Percentiles rank a stretch among this genome's conserved stretches.
These are phyloP conservation scores for Phytophthora chlamydospora DNA, from an alignment of 352 stramenopile species.

Conservation along the genomic window DNA sequence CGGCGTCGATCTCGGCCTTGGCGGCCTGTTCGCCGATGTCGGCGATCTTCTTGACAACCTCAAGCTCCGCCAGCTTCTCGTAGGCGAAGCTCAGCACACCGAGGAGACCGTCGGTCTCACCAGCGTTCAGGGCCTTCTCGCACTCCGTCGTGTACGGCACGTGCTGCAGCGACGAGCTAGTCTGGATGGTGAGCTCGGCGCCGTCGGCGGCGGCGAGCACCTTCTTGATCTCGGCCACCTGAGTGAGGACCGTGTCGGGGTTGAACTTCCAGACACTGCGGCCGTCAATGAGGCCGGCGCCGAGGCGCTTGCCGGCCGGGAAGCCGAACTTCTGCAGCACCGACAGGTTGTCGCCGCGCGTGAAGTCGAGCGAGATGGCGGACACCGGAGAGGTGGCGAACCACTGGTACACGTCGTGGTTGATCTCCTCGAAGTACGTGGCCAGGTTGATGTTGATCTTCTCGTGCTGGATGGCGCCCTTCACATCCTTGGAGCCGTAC, in stretches of 20 bases:
- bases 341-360: constrained; percentile 84
- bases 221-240: constrained; percentile 68
- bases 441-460: constrained; percentile 76
- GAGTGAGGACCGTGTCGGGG: constrained; percentile 53
- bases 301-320: constrained; percentile 83
- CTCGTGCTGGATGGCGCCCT: constrained; percentile 67
- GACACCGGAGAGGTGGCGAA: constrained; percentile 73
- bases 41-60: constrained; percentile 79
- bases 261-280: constrained; percentile 93
- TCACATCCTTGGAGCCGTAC: constrained; percentile 65
- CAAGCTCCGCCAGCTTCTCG: constrained; percentile 91
- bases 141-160: constrained; percentile 88
- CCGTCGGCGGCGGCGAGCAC: constrained; percentile 53
- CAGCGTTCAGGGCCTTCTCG: constrained; percentile 72
- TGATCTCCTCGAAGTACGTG: constrained; percentile 92
- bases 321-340: constrained; percentile 90
- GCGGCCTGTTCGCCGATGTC: constrained; percentile 61
- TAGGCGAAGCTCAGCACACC: constrained; percentile 89
- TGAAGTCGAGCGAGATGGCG: constrained; percentile 93
- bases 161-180: constrained; percentile 91
- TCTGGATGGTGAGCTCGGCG: constrained; percentile 80
- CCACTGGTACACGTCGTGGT: constrained; percentile 90
- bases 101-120: constrained; percentile 73
- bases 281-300: constrained; percentile 89
- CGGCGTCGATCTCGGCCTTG: constrained; percentile 54